Percentiles rank a stretch among this genome's conserved stretches.
Evolutionary conservation across 2,329 filamentous ascomycete species (phyloP).

Genomic region (Coleophoma cylindrospora): DNA sequence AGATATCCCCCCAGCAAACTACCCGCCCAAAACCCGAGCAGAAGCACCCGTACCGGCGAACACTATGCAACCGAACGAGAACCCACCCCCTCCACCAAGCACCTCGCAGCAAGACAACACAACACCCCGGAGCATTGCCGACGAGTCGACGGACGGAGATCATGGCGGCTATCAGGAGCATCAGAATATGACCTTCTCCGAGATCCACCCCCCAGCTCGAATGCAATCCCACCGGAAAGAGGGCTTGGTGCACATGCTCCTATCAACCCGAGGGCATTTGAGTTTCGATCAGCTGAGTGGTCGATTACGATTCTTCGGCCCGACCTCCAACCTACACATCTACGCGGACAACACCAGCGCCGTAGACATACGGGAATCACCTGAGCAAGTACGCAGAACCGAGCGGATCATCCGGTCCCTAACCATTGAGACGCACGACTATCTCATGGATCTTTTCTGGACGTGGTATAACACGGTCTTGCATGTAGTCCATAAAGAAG

Average conservation of each 20-base stretch:
- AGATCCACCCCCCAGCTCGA: constrained; percentile 11
- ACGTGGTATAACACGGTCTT: constrained; percentile 44
- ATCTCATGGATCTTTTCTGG: constrained; percentile 48
- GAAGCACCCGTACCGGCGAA: constrained; percentile 28
- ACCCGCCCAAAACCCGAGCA: constrained; percentile 47
- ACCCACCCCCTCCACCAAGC: neutral
- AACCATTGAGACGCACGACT: constrained; percentile 41
- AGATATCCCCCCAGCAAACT: constrained; percentile 41
- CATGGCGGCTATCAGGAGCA: constrained; percentile 7
- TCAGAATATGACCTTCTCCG: constrained; percentile 2
- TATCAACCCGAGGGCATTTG: constrained; percentile 43
- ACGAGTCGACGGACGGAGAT: constrained; percentile 13
- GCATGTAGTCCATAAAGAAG: constrained; percentile 42
- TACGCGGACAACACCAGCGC: constrained; percentile 35
- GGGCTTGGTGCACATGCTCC: constrained; percentile 41
- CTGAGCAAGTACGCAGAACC: constrained; percentile 40
- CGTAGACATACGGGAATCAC: constrained; percentile 31
- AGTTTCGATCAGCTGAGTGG: constrained; percentile 46
- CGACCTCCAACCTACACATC: constrained; percentile 47
- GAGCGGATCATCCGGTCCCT: constrained; percentile 43
- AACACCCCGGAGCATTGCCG: constrained; percentile 10
- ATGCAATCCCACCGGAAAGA: constrained; percentile 37
- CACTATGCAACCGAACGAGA: neutral
- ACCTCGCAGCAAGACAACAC: constrained; percentile 4
- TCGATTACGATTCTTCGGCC: constrained; percentile 46